A percentile compares a stretch with the other conserved stretches of the same genome.
These are phyloP conservation scores for Fusarium chlamydosporum DNA, from an alignment of 2,329 filamentous ascomycete species.

Conservation along the genomic window DNA sequence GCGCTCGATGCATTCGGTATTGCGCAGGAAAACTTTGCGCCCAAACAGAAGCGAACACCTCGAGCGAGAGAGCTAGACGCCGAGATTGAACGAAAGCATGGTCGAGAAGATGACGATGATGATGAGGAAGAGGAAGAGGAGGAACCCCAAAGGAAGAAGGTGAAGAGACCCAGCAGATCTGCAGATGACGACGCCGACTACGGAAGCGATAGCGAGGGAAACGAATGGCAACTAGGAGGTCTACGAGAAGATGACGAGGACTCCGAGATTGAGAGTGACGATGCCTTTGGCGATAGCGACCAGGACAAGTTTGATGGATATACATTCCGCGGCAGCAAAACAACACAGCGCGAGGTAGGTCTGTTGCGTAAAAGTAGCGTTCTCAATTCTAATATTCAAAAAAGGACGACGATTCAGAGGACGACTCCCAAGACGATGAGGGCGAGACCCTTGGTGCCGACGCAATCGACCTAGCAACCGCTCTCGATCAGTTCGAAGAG, in stretches of 20 bases:
- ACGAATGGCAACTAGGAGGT: constrained; percentile 84
- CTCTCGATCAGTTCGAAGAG: constrained; percentile 68
- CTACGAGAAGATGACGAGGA: constrained; percentile 70
- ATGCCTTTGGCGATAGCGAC: constrained; percentile 90
- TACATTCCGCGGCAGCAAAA: constrained; percentile 65
- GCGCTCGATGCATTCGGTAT: constrained; percentile 71
- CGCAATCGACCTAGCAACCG: constrained; percentile 71
- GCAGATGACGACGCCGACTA: constrained; percentile 72
- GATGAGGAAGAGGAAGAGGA: constrained; percentile 66
- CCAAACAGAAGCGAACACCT: constrained; percentile 63
- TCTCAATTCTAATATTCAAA: constrained; percentile 17
- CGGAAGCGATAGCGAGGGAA: constrained; percentile 87
- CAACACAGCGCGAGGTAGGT: constrained; percentile 53
- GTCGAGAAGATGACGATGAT: constrained; percentile 61
- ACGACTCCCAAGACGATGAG: constrained; percentile 67
- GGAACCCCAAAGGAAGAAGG: constrained; percentile 59
- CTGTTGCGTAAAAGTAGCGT: neutral
- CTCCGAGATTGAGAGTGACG: constrained; percentile 76
- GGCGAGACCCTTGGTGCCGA: constrained; percentile 71
- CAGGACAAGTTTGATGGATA: constrained; percentile 87
- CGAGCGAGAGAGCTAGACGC: constrained; percentile 67
- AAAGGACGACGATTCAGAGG: constrained; percentile 71
- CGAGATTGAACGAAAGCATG: constrained; percentile 62
- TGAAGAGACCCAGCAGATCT: constrained; percentile 58
- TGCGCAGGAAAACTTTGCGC: constrained; percentile 67